Conservation (phyloP, 2,329 filamentous ascomycete genomes). For the Coniella lustricola region DNA sequence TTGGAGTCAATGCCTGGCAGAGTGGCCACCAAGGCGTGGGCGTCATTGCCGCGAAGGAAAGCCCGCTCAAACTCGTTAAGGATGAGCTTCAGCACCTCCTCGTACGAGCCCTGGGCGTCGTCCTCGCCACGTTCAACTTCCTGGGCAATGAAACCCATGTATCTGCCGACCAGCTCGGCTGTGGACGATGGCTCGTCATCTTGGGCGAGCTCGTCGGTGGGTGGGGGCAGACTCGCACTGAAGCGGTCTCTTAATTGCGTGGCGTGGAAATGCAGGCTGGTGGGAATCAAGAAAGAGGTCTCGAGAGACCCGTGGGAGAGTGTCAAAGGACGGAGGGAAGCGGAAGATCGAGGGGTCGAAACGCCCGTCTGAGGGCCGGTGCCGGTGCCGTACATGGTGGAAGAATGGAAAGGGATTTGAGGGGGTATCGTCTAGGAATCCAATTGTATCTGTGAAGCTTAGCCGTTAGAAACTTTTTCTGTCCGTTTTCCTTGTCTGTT, state of each 20-base stretch:
- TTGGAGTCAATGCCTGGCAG: constrained; percentile 88
- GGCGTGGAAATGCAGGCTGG: constrained; percentile 91
- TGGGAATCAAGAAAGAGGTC: constrained; percentile 91
- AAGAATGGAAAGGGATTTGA: background rate
- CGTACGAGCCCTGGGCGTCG: constrained; percentile 77
- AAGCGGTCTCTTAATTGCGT: constrained; percentile 91
- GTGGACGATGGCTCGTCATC: constrained; percentile 99
- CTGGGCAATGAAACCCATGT: constrained; percentile 80
- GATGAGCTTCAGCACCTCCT: constrained; percentile 86
- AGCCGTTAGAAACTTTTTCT: constrained; percentile 2
- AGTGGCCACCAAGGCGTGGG: constrained; percentile 78
- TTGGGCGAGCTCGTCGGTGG: constrained; percentile 94
- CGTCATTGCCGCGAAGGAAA: constrained; percentile 92
- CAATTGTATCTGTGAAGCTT: constrained; percentile 6
- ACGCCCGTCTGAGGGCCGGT: constrained; percentile 90
- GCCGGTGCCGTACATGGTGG: constrained; percentile 76
- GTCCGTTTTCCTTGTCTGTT: no score
- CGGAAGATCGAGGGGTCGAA: constrained; percentile 88
- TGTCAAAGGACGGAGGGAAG: constrained; percentile 85
- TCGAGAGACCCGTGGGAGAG: constrained; percentile 92
- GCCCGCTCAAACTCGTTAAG: constrained; percentile 95
- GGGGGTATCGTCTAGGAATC: constrained; percentile 36
- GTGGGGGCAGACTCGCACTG: constrained; percentile 72
- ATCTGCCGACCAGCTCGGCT: constrained; percentile 84
- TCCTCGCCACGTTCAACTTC: constrained; percentile 93